phyloP scores from a whole-genome alignment of 1,284 basidiomycete species.

The Puccinia polysora region DNA sequence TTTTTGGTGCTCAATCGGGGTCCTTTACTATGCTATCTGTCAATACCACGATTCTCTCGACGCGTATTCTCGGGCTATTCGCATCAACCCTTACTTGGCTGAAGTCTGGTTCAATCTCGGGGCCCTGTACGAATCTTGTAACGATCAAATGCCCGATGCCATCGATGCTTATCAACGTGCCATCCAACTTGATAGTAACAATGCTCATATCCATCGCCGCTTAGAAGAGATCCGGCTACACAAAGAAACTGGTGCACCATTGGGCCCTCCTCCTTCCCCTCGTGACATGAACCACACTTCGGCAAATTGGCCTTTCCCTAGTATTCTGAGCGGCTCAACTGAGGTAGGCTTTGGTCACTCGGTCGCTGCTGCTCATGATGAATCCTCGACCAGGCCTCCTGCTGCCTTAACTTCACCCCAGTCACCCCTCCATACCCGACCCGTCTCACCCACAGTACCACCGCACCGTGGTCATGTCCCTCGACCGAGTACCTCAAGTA shows the following conservation, averaged over 20 bases:
- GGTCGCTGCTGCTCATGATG: conserved; percentile 7
- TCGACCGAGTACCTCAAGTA: conserved; percentile 31
- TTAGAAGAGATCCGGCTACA: conserved; percentile 54
- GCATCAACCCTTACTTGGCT: conserved; percentile 97
- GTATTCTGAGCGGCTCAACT: conserved; percentile 14
- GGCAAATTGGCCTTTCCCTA: conserved; percentile 40
- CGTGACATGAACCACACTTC: conserved; percentile 47
- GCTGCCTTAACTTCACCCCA: neutral
- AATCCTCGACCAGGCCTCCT: neutral
- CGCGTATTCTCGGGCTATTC: conserved; percentile 95
- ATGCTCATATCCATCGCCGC: conserved; percentile 71
- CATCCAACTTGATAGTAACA: conserved; percentile 77
- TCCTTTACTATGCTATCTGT: conserved; percentile 98
- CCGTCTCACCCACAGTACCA: neutral
- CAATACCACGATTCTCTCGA: conserved; percentile 97
- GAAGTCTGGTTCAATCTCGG: conserved; percentile 99
- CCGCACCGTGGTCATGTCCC: neutral
- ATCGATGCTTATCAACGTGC: conserved; percentile 96
- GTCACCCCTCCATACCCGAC: neutral
- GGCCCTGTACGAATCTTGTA: conserved; percentile 93
- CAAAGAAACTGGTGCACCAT: conserved; percentile 46
- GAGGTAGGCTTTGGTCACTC: conserved; percentile 29
- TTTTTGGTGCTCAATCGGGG: conserved; percentile 99
- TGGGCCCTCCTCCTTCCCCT: conserved; percentile 47
- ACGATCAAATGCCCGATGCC: conserved; percentile 97